phyloP scores from a whole-genome alignment of 441 rosid species.

The Pelargonium citronellum region DNA sequence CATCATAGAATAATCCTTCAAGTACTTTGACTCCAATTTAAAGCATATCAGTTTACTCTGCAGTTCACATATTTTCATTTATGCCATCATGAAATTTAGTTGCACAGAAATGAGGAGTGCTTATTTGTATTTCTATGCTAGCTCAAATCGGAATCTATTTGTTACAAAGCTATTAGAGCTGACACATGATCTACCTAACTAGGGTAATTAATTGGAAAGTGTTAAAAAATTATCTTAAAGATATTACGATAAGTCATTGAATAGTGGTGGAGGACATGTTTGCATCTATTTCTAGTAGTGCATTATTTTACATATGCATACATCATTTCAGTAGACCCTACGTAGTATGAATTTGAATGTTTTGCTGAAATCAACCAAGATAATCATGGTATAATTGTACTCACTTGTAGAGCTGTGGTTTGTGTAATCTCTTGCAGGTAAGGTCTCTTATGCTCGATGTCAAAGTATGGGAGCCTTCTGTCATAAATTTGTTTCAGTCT shows the following conservation, averaged over 20 bases:
- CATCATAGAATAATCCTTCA: too few species aligned
- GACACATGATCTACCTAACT: too few species aligned
- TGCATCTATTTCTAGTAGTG: not conserved
- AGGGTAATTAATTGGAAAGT: too few species aligned
- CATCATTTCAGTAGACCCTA: not conserved
- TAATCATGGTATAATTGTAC: not conserved
- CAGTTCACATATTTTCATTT: not conserved
- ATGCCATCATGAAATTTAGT: not conserved
- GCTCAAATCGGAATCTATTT: not conserved
- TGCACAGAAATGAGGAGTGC: not conserved
- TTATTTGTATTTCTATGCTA: not conserved
- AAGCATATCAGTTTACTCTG: too few species aligned
- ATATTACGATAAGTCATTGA: not conserved
- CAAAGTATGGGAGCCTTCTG: constrained; percentile 97
- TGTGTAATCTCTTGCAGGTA: constrained; percentile 49
- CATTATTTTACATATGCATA: not conserved
- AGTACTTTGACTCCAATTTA: too few species aligned
- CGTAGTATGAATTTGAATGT: not conserved
- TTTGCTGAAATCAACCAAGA: not conserved
- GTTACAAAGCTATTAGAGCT: too few species aligned
- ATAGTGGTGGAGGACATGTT: not conserved
- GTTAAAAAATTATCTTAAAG: too few species aligned
- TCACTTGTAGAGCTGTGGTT: constrained; percentile 17
- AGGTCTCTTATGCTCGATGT: constrained; percentile 98
- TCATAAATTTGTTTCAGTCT: constrained; percentile 90